These are phyloP conservation scores for Corchorus olitorius DNA, from an alignment of 345 rosid genomes.

Conservation along the genomic window DNA sequence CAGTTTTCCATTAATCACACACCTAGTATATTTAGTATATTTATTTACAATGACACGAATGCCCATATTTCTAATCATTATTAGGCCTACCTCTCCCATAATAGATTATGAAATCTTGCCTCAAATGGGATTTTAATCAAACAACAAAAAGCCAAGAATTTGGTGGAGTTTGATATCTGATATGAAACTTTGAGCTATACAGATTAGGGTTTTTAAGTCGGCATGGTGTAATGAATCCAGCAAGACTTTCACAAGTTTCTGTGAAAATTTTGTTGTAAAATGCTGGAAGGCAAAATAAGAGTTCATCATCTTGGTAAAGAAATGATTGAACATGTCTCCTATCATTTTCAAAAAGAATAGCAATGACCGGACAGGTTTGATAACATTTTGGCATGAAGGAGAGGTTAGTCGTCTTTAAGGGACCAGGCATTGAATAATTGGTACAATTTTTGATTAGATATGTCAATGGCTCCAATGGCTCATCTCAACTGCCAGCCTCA, in stretches of 20 bases:
- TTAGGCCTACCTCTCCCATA: neutral
- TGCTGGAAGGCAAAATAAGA: slow-evolving; percentile 16
- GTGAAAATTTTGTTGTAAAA: neutral
- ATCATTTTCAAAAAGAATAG: neutral
- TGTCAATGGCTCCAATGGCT: slow-evolving; percentile 7
- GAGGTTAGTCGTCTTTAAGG: slow-evolving; percentile 1
- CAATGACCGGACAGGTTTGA: too few relatives aligned
- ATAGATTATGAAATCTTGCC: slow-evolving; percentile 5
- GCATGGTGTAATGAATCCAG: too few relatives aligned
- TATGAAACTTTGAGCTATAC: too few relatives aligned
- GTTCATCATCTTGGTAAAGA: neutral
- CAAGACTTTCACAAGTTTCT: neutral
- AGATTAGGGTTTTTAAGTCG: too few relatives aligned
- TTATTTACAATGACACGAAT: slow-evolving; percentile 17
- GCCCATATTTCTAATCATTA: slow-evolving; percentile 23
- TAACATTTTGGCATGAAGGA: neutral
- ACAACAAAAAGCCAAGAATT: neutral
- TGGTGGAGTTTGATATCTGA: neutral
- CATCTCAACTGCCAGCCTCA: slow-evolving; percentile 10
- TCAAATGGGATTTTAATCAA: neutral
- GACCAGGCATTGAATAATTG: slow-evolving; percentile 19
- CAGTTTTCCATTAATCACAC: neutral
- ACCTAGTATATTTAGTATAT: too few relatives aligned
- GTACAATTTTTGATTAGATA: slow-evolving; percentile 21
- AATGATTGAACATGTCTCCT: neutral